phyloP scores from a whole-genome alignment of 441 rosid species.

The Mallotus japonicus region DNA sequence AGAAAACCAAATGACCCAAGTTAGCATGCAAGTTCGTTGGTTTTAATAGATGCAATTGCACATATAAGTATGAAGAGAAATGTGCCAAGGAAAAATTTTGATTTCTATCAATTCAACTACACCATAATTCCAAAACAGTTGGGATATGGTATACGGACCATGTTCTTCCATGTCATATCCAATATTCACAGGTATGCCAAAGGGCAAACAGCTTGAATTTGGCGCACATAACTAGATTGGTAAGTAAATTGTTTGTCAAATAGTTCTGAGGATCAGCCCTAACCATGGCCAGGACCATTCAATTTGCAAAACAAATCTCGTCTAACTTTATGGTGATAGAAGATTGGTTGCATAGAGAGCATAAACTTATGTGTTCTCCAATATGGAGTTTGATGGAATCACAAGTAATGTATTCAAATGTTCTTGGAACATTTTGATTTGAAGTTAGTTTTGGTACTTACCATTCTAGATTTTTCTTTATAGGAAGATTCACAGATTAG shows the following conservation, averaged over 20 bases:
- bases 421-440: background rate
- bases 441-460: background rate
- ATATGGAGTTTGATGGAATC: background rate
- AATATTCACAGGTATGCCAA: background rate
- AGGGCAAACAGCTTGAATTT: background rate
- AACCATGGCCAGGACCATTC: background rate
- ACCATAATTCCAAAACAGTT: too few relatives aligned
- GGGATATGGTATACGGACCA: too few relatives aligned
- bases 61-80: too few relatives aligned
- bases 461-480: background rate
- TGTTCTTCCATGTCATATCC: too few relatives aligned
- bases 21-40: too few relatives aligned
- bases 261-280: background rate
- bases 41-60: too few relatives aligned
- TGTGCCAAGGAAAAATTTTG: too few relatives aligned
- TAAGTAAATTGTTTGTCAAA: too few relatives aligned
- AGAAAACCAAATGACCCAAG: too few relatives aligned
- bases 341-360: background rate
- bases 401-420: too few relatives aligned
- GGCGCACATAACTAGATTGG: background rate
- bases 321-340: background rate
- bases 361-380: too few relatives aligned
- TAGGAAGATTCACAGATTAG: background rate
- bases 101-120: too few relatives aligned
- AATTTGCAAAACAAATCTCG: background rate